A percentile compares a stretch with the other conserved stretches of the same genome.
phyloP scores from a whole-genome alignment of 495 filamentous ascomycete genomes.

The Aspergillus bridgeri region DNA sequence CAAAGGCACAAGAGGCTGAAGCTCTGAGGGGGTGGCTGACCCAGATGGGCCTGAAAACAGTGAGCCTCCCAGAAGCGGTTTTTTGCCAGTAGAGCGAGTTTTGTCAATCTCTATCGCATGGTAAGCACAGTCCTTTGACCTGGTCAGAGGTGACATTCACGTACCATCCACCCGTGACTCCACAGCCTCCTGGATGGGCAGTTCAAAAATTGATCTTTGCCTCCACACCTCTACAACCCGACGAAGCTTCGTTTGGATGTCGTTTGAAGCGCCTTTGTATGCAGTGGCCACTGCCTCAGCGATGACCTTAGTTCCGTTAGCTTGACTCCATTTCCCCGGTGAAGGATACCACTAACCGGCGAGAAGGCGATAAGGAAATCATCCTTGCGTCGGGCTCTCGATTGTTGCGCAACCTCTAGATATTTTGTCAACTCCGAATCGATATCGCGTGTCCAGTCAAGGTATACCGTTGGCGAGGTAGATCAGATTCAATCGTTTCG shows the following conservation, averaged over 20 bases:
- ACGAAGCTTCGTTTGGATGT: constrained; percentile 81
- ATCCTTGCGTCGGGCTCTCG: constrained; percentile 81
- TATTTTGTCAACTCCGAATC: constrained; percentile 18
- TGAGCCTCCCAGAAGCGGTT: constrained; percentile 64
- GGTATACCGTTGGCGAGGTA: constrained; percentile 89
- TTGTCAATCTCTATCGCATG: constrained; percentile 69
- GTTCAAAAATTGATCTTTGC: constrained; percentile 79
- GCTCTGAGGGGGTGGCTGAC: constrained; percentile 64
- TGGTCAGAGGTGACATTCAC: constrained; percentile 5
- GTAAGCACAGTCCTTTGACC: constrained; percentile 7
- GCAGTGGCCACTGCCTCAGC: constrained; percentile 79
- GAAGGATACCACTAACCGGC: constrained; percentile 47
- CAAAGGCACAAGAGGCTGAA: constrained; percentile 67
- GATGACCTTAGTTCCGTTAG: constrained; percentile 57
- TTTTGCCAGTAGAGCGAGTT: constrained; percentile 61
- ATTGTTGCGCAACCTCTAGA: constrained; percentile 91
- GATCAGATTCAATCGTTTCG: constrained; percentile 84
- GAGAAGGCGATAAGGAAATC: constrained; percentile 91
- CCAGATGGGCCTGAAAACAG: constrained; percentile 58
- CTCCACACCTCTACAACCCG: constrained; percentile 94
- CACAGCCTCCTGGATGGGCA: constrained; percentile 68
- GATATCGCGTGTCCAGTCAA: background rate
- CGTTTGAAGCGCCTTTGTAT: constrained; percentile 79
- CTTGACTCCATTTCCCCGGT: background rate
- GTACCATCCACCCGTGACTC: constrained; percentile 76